A percentile compares a stretch with the other conserved stretches of the same genome.
phyloP scores from a whole-genome alignment of 176 grass and related monocot species.

The Musa acuminata region DNA sequence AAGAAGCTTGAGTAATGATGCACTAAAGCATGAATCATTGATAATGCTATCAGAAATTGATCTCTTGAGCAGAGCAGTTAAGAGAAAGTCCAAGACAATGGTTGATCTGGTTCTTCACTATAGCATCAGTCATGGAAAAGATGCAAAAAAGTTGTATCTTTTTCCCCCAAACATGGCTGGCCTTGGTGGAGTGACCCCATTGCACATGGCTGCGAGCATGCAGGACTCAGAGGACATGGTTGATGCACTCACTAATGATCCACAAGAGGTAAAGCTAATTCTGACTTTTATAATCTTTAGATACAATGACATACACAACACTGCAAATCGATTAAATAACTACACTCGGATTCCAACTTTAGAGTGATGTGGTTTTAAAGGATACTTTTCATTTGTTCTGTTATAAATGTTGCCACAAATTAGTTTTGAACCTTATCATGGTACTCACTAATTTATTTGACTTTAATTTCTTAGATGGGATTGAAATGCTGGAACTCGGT shows the following conservation, averaged over 20 bases:
- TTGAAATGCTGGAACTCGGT: conserved; percentile 67
- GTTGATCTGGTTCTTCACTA: conserved; percentile 69
- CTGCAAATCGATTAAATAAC: too few relatives aligned
- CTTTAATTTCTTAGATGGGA: conserved; percentile 51
- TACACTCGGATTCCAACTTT: too few relatives aligned
- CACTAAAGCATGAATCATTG: conserved; percentile 55
- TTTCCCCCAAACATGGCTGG: conserved; percentile 64
- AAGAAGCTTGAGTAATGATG: conserved; percentile 50
- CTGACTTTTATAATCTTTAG: neutral
- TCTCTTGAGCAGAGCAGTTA: conserved; percentile 84
- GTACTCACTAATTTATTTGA: conserved; percentile 1
- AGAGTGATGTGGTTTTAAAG: too few relatives aligned
- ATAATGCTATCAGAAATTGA: conserved; percentile 66
- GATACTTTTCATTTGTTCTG: too few relatives aligned
- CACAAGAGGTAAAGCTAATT: conserved; percentile 55
- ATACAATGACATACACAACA: neutral
- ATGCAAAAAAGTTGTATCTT: conserved; percentile 37
- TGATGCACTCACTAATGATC: conserved; percentile 87
- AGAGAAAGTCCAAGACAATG: conserved; percentile 73
- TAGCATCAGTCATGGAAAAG: conserved; percentile 38
- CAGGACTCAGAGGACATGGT: conserved; percentile 63
- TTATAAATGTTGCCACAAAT: too few relatives aligned
- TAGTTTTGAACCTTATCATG: too few relatives aligned
- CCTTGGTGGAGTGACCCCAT: conserved; percentile 71
- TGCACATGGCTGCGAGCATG: conserved; percentile 71